Evolutionary conservation across 495 filamentous ascomycete genomes (phyloP), one percentile per base, ranked within the genome.

Genomic region (Neurospora sp.): DNA sequence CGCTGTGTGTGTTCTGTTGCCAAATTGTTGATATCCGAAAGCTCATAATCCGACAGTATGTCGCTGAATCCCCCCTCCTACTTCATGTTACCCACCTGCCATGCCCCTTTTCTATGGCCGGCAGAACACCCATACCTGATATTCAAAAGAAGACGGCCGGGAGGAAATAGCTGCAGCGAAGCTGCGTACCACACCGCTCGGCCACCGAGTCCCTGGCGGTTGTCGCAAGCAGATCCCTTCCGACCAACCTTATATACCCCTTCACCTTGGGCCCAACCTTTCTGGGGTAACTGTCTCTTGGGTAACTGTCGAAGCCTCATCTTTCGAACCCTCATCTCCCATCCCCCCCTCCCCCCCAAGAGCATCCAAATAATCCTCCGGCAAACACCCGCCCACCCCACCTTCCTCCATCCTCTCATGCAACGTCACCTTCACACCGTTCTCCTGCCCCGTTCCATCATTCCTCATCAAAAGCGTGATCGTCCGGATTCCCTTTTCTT

Each of bases 401-500:
- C 8, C 68, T 1, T 59, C 74, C 6, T 69, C 71, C 31, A 1
- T 53, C 37, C 71, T 53, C 68, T 69, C 16, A 44, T 72, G 75
- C 44, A 79, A 37, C 37, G 6, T 35, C 16, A 70, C 70, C n/a
- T 71, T 65, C 44, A 73, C 47, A 8, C 45, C 70, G 3, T 8
- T 41, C 9, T 73, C 61, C 42, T 20, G 1, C 40, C 75, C 73
- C 7, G 0, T 38, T 8, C 75, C 76, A 70, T 78, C 76, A 39
- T 68, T 40, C 71, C 3, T 61, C 53, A 61, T 61, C 27, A 61
- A 16, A 14, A 61, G 6, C 14, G 53, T 73, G 18, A 71, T 53
- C 69, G 12, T 71, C 61, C 27, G 4, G 1, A 53, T 2, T 10
- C 65, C 65, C 10, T 73, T 73, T 20, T 59, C 39, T 18, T 39